Evolutionary conservation across 148 eudicot species (phyloP), one percentile per base, ranked within the genome.

Genomic region (Vaccinium darrowii): DNA sequence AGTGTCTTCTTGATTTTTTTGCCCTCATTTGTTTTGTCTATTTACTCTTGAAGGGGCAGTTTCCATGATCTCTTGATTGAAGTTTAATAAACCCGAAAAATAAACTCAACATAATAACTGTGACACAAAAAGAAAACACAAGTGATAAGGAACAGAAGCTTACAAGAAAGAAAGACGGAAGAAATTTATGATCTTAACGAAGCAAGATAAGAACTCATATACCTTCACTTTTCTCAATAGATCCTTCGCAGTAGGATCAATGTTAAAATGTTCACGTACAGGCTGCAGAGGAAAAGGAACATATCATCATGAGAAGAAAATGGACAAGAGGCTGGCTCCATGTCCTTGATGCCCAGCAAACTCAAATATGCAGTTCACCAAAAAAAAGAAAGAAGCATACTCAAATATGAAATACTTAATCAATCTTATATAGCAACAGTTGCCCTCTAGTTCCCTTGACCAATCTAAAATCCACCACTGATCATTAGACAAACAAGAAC

Each of bases 151-250:
- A 23, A 65, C 11, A 13, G 10, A 36, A 36, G 39, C 39, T 65
- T 36, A 10, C 23, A 10, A 65, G 1, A 23, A 23, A 3, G 72
- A 65, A 13, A 65, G 21, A 50, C 11, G 23, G n/a, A 36, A 36
- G 21, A 49, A 65, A 53, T 63, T 15, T 33, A 84, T 36, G 51
- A 7, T 3, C 36, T 2, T 33, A 69, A 65, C 33, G 30, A 27
- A 30, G 43, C 74, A 27, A 69, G 74, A 30, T 27, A 69, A 21
- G 60, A 74, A 72, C 54, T 62, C 90, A 81, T 43, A 43, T 86
- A 96, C 99, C 98, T 93, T 95, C 63, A 96, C 98, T 76, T 88
- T 88, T 84, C 89, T 92, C 63, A 96, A 73, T 21, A 96, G 92
- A 4, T 90, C 92, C 87, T 91, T 93, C 16, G 99, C 97, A 16